Percentiles rank a stretch among this genome's conserved stretches.
Evolutionary conservation across 2,329 filamentous ascomycete species (phyloP).

Genomic region (Madurella fahalii): DNA sequence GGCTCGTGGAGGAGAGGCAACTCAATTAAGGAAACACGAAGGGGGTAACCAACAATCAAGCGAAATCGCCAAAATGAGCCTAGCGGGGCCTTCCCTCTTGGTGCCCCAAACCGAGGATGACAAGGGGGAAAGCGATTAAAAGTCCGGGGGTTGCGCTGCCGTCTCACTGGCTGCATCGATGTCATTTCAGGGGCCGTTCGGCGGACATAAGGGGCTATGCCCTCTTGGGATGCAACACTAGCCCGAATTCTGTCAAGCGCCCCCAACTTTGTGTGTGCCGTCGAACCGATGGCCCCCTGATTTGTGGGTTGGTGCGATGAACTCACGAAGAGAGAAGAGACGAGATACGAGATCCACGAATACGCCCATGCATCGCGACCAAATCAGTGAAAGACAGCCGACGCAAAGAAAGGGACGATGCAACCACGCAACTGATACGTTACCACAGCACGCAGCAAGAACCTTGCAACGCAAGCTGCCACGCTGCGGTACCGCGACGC

Average conservation of each 20-base stretch:
- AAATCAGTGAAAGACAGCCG: background rate
- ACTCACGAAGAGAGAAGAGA: background rate
- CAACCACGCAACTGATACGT: background rate
- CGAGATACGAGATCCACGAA: background rate
- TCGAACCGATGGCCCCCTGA: background rate
- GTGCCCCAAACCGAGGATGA: background rate
- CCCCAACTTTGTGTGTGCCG: background rate
- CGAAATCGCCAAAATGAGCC: too few relatives aligned
- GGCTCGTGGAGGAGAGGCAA: background rate
- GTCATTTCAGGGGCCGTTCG: background rate
- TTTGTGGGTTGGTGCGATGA: background rate
- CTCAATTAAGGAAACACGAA: background rate
- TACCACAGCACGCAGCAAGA: too few relatives aligned
- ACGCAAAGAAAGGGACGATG: background rate
- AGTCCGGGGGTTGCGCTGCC: background rate
- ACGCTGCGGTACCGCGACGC: too few relatives aligned
- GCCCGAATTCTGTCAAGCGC: background rate
- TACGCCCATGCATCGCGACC: background rate
- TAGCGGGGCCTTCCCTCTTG: background rate
- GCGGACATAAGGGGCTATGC: background rate
- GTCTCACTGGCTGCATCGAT: background rate
- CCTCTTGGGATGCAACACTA: background rate
- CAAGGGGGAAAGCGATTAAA: background rate
- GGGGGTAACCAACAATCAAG: background rate
- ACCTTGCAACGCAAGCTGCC: too few relatives aligned